These are phyloP conservation scores for Claviceps paspali DNA, from an alignment of 2,329 filamentous ascomycete species.

Conservation along the genomic window DNA sequence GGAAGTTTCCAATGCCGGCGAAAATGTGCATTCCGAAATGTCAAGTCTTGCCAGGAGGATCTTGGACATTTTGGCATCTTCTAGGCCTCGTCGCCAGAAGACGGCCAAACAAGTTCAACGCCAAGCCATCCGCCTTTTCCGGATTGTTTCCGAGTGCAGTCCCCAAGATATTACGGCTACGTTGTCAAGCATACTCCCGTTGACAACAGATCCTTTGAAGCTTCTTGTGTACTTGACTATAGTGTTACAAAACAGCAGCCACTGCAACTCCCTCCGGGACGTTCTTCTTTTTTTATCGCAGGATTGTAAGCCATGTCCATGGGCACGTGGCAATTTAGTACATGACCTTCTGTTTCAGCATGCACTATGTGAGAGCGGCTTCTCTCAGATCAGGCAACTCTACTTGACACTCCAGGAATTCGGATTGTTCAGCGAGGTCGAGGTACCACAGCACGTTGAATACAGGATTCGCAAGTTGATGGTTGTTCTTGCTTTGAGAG, in stretches of 20 bases:
- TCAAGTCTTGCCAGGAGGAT: constrained; percentile 7
- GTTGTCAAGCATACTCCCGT: constrained; percentile 10
- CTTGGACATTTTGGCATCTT: constrained; percentile 9
- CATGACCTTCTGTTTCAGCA: constrained; percentile 7
- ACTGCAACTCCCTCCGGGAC: constrained; percentile 5
- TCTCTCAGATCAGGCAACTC: constrained; percentile 11
- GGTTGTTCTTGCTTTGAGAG: constrained; percentile 13
- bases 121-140: constrained; percentile 13
- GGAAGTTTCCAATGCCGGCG: neutral
- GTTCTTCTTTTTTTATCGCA: constrained; percentile 7
- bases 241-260: constrained; percentile 4
- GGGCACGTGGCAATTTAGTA: constrained; percentile 8
- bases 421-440: constrained; percentile 12
- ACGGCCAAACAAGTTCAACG: constrained; percentile 6
- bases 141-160: constrained; percentile 7
- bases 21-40: neutral
- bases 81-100: constrained; percentile 6
- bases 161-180: constrained; percentile 9
- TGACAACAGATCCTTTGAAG: constrained; percentile 11
- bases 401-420: constrained; percentile 15
- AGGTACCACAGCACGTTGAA: constrained; percentile 9
- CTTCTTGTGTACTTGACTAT: neutral
- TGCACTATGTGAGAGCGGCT: constrained; percentile 1
- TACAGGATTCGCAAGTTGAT: constrained; percentile 17
- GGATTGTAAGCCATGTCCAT: constrained; percentile 3